Evolutionary conservation across 2,329 filamentous ascomycete genomes (phyloP), one percentile per base, ranked within the genome.

Genomic region (Thelonectria discophora): DNA sequence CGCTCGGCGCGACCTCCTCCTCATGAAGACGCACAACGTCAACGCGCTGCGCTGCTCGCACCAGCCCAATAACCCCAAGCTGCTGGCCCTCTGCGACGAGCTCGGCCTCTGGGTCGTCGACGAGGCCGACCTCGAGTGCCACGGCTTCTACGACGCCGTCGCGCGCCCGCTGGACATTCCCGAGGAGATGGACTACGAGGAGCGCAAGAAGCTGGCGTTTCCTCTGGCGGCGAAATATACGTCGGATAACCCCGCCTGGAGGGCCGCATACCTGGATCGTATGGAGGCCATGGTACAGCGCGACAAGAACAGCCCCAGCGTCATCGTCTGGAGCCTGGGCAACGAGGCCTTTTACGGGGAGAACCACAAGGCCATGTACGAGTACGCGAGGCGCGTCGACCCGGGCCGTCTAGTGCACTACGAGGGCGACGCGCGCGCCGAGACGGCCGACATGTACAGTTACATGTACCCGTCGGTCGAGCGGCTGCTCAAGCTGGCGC

Each of bases 321-420:
- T 92, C 51, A 86, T 92, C 50, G 84, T 91, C 43, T 92, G 90
- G 90, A 89, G 86, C 48, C 79, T 92, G 0, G 90, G 90, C 0
- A 92, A 92, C 68, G 90, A 92, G 71, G 85, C 89, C 0, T 92
- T 90, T 71, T 91, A 90, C 68, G 90, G 90, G 1, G 77, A 79
- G 9, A 92, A 92, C 69, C 87, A 90, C 69, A 81, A 80, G 47
- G 86, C 84, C 34, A 92, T 92, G 90, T 88, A 88, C 66, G 77
- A 87, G 3, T 88, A 84, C 71, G 82, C 83, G 51, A 88, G 86
- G 62, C 60, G 76, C 1, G 77, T 81, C n/a, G 89, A 91, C 65
- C 79, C 83, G 0, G 82, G 81, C 1, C 79, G 89, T 6, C 81
- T 84, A 0, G 79, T 91, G 1, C 89, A 91, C 72, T 91, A 91